Conservation (phyloP, 768 basidiomycete genomes). For the Pulveroboletus sp. region DNA sequence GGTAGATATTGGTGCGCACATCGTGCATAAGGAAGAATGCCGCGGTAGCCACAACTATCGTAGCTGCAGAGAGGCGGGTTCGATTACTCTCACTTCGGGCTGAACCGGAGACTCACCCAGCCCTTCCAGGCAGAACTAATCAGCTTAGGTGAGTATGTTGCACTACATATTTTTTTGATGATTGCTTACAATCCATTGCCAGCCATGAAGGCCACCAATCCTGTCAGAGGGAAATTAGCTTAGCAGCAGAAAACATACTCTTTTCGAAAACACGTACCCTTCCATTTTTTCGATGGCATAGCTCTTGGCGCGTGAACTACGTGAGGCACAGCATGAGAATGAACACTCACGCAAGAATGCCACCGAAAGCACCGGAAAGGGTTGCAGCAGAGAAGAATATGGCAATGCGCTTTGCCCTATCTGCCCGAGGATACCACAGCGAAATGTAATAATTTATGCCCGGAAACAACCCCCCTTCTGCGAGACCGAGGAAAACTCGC, state of each 20-base stretch:
- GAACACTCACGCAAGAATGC: conserved; percentile 40
- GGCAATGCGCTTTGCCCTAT: conserved; percentile 54
- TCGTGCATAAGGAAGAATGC: conserved; percentile 53
- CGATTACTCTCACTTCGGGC: background rate
- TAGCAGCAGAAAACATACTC: background rate
- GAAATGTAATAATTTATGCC: conserved; percentile 45
- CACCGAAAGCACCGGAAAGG: conserved; percentile 48
- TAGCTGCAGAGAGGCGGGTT: conserved; percentile 12
- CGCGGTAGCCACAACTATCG: conserved; percentile 18
- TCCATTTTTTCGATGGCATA: conserved; percentile 33
- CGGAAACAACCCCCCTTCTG: conserved; percentile 44
- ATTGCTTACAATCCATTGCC: conserved; percentile 37
- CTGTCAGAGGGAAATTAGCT: conserved; percentile 8
- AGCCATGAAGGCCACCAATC: conserved; percentile 30
- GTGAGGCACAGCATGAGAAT: background rate
- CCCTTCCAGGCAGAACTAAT: conserved; percentile 32
- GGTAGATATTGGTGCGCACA: conserved; percentile 19
- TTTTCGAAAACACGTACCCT: conserved; percentile 27
- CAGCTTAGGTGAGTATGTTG: conserved; percentile 3
- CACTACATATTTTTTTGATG: background rate
- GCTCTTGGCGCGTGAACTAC: conserved; percentile 17
- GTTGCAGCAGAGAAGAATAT: conserved; percentile 62
- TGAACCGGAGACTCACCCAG: conserved; percentile 12
- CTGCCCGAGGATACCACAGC: conserved; percentile 56
- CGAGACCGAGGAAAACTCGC: conserved; percentile 42